Percentiles rank a stretch among this genome's conserved stretches.
phyloP scores from a whole-genome alignment of 495 filamentous ascomycete genomes.

The Penicillium angulare region DNA sequence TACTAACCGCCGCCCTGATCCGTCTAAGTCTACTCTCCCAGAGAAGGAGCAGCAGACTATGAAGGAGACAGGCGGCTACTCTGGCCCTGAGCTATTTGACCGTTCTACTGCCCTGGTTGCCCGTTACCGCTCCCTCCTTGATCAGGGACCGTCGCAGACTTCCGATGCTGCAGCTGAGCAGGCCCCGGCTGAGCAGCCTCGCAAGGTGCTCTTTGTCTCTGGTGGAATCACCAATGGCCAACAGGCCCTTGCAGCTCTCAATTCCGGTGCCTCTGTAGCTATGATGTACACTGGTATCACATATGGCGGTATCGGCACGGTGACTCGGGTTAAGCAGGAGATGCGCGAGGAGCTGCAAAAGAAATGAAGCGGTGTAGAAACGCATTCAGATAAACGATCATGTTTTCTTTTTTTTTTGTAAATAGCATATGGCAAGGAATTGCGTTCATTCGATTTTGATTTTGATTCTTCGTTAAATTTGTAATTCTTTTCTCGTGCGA shows the following conservation, averaged over 20 bases:
- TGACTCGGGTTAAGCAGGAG: constrained; percentile 84
- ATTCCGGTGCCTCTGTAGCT: constrained; percentile 83
- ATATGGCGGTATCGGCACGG: constrained; percentile 81
- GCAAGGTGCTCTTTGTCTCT: constrained; percentile 87
- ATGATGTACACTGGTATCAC: constrained; percentile 82
- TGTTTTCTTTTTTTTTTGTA: constrained; percentile 17
- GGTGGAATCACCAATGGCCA: constrained; percentile 85
- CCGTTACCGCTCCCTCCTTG: constrained; percentile 72
- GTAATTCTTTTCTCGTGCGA: not conserved
- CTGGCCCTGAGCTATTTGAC: constrained; percentile 83
- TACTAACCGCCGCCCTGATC: constrained; percentile 74
- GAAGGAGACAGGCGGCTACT: constrained; percentile 82
- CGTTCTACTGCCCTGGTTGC: constrained; percentile 72
- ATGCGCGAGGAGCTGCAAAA: constrained; percentile 62
- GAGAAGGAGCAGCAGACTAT: constrained; percentile 64
- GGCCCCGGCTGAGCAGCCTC: constrained; percentile 26
- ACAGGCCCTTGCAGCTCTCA: constrained; percentile 73
- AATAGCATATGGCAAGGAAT: constrained; percentile 21
- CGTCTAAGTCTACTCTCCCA: constrained; percentile 61
- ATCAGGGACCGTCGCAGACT: constrained; percentile 39
- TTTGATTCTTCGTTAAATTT: not conserved
- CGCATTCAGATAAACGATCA: constrained; percentile 8
- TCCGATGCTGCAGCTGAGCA: constrained; percentile 12
- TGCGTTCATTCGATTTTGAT: not conserved
- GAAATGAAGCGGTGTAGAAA: constrained; percentile 22